Base-by-base conservation (phyloP, 2,329 filamentous ascomycete species). In the Botrytis aclada region DNA sequence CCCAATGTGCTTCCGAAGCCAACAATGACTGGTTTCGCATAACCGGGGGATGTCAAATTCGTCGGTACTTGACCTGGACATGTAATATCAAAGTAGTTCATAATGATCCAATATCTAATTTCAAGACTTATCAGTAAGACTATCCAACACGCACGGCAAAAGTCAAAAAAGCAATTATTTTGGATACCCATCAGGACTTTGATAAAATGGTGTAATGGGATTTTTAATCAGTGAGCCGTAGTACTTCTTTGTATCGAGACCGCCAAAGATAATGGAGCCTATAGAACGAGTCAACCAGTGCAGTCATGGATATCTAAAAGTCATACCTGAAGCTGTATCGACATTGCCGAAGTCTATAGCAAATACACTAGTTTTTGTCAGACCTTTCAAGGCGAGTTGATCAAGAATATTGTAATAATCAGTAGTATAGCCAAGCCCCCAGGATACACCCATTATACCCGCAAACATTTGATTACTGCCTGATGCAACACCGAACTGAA, bases 261-360 rank as follows among this genome's bases (percentile, higher is more conserved):
- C 77, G 25, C 77, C 76, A 56, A 76, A 78, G 14, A 76, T 75
- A 20, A 76, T 70, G 7, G 76, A 73, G 4, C 76, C 75, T 77
- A 63, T 9, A 39, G 4, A 16, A 66, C 29, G 12, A 67, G 64
- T 67, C 45, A 41, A 41, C 34, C 7, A 54, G 37, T 29, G 29
- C 4, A 51, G 10, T 41, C n/a, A 9, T 4, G 22, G 3, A 29
- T 7, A 54, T 3, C n/a, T 39, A 22, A 4, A 18, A 8, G n/a
- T 54, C n/a, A 25, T 64, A 76, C 75, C 75, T 54, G 72, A 43
- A 65, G 74, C 16, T 47, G 58, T 67, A 63, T 76, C 75, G 25
- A 77, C 70, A 66, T 67, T 74, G 18, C 73, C 66, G 1, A 78
- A 61, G 43, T 76, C 71, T 9, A 77, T 69, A 62, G 75, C 75